Base-by-base conservation (phyloP, 2,329 filamentous ascomycete genomes). In the Sporothrix brunneoviolacea region DNA sequence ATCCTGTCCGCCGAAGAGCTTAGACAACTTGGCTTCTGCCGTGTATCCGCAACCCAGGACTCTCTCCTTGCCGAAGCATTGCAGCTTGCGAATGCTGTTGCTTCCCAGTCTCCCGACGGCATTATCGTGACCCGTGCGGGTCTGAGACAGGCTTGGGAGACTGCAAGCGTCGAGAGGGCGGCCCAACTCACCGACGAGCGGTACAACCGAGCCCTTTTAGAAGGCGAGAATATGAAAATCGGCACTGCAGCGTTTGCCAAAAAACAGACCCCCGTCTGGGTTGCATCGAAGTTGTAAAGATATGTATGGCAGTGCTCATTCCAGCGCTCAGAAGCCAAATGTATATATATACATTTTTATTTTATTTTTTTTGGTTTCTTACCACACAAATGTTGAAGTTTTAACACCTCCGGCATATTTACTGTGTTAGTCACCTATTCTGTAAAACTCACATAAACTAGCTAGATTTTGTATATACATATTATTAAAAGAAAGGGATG, bases 111-210 rank as follows among this genome's bases (percentile, higher is more conserved):
- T 58, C 87, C 87, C 2, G 88, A 91, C 65, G 76, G 83, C 35
- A 77, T 91, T 30, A 80, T 91, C 59, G 83, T 88, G 8, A 83
- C 73, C 49, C 74, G 86, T n/a, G 80, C 82, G 60, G 87, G 86
- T 0, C 62, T 91, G 24, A 78, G 84, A 62, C 67, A 85, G 60
- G 84, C 82, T 0, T 91, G 85, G 86, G 85, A 88, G 59, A 77
- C 52, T 8, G 61, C 53, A 21, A 59, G 55, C 32, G 60, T 60
- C 21, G 61, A 63, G 55, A 55, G 55, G 6, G 54, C 60, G 4
- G 56, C 59, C 24, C 40, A 58, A 21, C 43, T 52, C 3, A 52
- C 60, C 24, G 59, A 56, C n/a, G 52, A 55, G 15, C 41, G 57
- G 21, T 62, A 60, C 55, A 58, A 57, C 50, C 55, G 57, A 19